Evolutionary conservation across 495 filamentous ascomycete genomes (phyloP).

Genomic region (Penicillium psychrofluorescens): DNA sequence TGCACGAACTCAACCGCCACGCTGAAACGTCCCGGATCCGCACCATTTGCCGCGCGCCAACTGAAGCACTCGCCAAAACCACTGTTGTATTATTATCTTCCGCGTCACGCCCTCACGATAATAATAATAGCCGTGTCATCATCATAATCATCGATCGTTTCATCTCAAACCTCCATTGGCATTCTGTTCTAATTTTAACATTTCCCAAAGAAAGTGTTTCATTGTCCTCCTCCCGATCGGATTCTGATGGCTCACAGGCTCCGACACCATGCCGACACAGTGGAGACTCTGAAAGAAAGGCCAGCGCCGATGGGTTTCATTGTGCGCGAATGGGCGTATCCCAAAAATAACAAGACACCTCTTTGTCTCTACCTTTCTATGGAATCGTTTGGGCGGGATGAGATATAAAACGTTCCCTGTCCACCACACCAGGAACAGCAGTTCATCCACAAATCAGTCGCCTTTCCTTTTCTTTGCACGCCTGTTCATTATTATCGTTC

Average conservation of each 20-base stretch:
- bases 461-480: background rate
- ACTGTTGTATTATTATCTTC: background rate
- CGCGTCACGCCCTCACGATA: too few species aligned
- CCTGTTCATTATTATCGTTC: background rate
- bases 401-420: too few species aligned
- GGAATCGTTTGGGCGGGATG: too few species aligned
- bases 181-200: background rate
- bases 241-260: conserved; percentile 6
- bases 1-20: background rate
- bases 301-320: conserved; percentile 10
- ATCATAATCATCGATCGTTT: too few species aligned
- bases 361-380: background rate
- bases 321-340: background rate
- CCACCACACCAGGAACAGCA: too few species aligned
- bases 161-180: too few species aligned
- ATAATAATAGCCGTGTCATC: too few species aligned
- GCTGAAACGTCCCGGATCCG: conserved; percentile 7
- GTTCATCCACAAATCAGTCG: too few species aligned
- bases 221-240: background rate
- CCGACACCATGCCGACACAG: conserved; percentile 1
- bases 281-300: conserved; percentile 4
- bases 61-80: conserved; percentile 7
- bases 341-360: conserved; percentile 12
- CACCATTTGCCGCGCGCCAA: conserved; percentile 17
- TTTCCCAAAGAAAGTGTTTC: conserved; percentile 9